These are phyloP conservation scores for Ormosia semicastrata DNA, from an alignment of 306 rosid species.

Conservation along the genomic window DNA sequence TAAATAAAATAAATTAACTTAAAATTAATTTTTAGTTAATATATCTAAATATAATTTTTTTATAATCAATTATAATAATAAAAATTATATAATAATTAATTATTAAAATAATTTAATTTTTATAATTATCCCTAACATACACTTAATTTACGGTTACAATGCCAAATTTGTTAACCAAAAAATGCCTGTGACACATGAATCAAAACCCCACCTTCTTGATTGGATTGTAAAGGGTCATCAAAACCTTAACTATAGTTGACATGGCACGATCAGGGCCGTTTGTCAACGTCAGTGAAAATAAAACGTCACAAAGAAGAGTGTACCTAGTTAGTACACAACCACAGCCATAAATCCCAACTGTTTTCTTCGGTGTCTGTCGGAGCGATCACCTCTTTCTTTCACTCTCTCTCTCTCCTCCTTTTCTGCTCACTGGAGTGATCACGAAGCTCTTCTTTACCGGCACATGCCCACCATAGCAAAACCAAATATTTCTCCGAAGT, in stretches of 20 bases:
- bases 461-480: constrained; percentile 19
- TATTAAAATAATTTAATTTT: too few relatives aligned
- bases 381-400: neutral
- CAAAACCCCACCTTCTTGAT: neutral
- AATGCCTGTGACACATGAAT: too few relatives aligned
- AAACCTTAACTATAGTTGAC: neutral
- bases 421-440: neutral
- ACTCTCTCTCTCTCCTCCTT: neutral
- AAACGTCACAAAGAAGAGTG: neutral
- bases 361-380: neutral
- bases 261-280: constrained; percentile 39
- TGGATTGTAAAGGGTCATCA: neutral
- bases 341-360: neutral
- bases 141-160: too few relatives aligned
- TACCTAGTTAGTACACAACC: neutral
- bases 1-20: too few relatives aligned
- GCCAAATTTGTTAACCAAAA: too few relatives aligned
- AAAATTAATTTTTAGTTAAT: too few relatives aligned
- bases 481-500: neutral
- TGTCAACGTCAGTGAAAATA: constrained; percentile 12
- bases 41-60: too few relatives aligned
- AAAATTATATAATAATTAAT: too few relatives aligned
- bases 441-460: constrained; percentile 14
- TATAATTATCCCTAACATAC: too few relatives aligned
- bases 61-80: too few relatives aligned